These are phyloP conservation scores for Panaeolus cyanescens DNA, from an alignment of 768 basidiomycete species.

Conservation along the genomic window DNA sequence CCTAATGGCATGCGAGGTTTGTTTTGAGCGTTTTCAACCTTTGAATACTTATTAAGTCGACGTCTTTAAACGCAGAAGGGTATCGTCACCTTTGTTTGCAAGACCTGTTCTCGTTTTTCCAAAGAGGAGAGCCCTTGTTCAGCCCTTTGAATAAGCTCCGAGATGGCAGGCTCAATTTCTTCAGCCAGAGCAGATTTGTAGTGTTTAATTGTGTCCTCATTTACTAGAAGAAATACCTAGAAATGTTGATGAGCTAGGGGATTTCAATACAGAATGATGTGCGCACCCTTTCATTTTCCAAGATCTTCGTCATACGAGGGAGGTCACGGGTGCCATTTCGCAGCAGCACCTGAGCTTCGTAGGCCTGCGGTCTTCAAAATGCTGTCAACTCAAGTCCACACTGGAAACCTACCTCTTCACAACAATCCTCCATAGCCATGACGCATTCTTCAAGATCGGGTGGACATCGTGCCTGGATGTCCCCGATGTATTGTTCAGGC, in stretches of 20 bases:
- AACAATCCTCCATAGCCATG: conserved; percentile 77
- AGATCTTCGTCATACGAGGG: conserved; percentile 65
- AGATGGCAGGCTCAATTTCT: conserved; percentile 81
- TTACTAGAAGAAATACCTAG: conserved; percentile 75
- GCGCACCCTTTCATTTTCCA: conserved; percentile 67
- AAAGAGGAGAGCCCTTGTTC: conserved; percentile 67
- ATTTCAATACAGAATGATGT: neutral
- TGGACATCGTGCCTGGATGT: conserved; percentile 66
- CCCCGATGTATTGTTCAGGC: conserved; percentile 64
- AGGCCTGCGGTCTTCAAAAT: conserved; percentile 41
- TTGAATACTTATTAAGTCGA: conserved; percentile 22
- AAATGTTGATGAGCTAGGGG: neutral
- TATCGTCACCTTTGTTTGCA: conserved; percentile 62
- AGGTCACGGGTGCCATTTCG: conserved; percentile 73
- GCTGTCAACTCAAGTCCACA: neutral
- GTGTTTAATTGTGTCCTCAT: conserved; percentile 68
- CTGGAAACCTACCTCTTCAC: conserved; percentile 59
- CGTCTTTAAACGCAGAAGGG: neutral
- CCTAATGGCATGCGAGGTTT: conserved; percentile 44
- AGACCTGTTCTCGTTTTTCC: conserved; percentile 58
- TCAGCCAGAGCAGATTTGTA: conserved; percentile 78
- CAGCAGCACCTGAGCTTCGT: conserved; percentile 69
- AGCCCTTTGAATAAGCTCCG: conserved; percentile 70
- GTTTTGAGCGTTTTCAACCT: conserved; percentile 58
- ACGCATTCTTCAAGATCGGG: conserved; percentile 78